These are phyloP conservation scores for Pichia nanzhaoensis DNA, from an alignment of 805 yeast genomes.

Conservation along the genomic window DNA sequence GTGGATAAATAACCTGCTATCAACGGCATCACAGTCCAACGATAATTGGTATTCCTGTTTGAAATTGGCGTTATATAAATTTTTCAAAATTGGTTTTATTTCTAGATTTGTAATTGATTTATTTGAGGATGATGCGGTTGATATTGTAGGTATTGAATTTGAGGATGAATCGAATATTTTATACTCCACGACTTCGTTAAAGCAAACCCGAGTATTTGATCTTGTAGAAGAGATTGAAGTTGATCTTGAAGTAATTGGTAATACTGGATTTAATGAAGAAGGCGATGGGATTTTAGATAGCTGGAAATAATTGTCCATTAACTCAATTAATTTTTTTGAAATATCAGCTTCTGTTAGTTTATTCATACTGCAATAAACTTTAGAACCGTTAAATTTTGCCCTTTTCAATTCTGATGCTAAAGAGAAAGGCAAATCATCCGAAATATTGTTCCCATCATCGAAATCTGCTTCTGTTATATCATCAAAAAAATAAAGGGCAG, in stretches of 20 bases:
- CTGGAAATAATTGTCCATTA: background rate
- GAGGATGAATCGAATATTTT: too few species aligned
- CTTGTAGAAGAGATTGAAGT: background rate
- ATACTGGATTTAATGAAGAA: background rate
- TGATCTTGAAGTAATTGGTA: background rate
- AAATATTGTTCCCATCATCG: too few species aligned
- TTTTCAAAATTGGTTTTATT: background rate
- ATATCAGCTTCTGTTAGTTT: background rate
- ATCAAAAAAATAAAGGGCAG: too few species aligned
- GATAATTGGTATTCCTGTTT: background rate
- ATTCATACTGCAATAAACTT: background rate
- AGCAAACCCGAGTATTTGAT: background rate
- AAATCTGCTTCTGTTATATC: too few species aligned
- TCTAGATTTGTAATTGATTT: too few species aligned
- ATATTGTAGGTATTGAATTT: too few species aligned
- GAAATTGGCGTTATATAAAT: background rate
- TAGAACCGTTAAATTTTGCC: background rate
- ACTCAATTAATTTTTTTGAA: background rate
- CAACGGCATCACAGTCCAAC: background rate
- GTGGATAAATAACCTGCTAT: background rate
- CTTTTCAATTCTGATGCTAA: background rate
- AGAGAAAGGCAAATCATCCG: too few species aligned
- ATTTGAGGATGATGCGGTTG: too few species aligned
- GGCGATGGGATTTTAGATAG: constrained; percentile 1
- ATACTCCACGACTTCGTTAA: too few species aligned